Base-by-base conservation (phyloP, 352 stramenopile species). In the Pilasporangium apinafurcum region DNA sequence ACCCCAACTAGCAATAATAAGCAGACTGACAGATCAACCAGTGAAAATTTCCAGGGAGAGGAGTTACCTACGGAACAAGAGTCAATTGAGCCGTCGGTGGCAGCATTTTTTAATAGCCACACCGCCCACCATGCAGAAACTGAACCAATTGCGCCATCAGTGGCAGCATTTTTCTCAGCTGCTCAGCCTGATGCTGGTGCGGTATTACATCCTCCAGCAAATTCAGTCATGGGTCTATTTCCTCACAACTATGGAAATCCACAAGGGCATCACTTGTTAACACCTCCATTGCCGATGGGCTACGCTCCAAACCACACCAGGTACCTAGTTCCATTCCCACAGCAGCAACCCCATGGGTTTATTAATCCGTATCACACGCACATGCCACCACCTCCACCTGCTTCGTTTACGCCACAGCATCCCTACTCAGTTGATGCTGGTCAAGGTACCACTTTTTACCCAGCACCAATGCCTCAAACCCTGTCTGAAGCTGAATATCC, bases 161-260 rank as follows among this genome's bases (percentile, higher is more conserved):
- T 46, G 17, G 49, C 49, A 41, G 48, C 48, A 21, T 56, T 58
- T 38, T 58, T 58, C 26, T 54, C 44, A 30, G 50, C 44, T 8
- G 50, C 50, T 2, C 30, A 56, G 40, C 41, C 41, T 9, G 18
- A 46, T 1, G 14, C 31, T 29, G 14, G 24, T 40, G 22, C 27
- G 10, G 5, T 29, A 6, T 14, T 26, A 35, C 27, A 61, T 20
- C 48, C 37, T 6, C 39, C 45, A 14, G 46, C 39, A 21, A 41
- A 61, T 21, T 29, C 56, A 18, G 51, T 74, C 22, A 59, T 69
- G 42, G 49, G 52, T 17, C 43, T 85, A 43, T 88, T 85, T 41
- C 72, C 75, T 6, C 66, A 82, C 50, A 73, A 73, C 28, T 78
- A 78, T 24, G 51, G 51, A 13, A 38, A 28, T 21, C 33, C 8